Base-by-base conservation (phyloP, 2,329 filamentous ascomycete genomes). In the Arthrobotrys conoides region DNA sequence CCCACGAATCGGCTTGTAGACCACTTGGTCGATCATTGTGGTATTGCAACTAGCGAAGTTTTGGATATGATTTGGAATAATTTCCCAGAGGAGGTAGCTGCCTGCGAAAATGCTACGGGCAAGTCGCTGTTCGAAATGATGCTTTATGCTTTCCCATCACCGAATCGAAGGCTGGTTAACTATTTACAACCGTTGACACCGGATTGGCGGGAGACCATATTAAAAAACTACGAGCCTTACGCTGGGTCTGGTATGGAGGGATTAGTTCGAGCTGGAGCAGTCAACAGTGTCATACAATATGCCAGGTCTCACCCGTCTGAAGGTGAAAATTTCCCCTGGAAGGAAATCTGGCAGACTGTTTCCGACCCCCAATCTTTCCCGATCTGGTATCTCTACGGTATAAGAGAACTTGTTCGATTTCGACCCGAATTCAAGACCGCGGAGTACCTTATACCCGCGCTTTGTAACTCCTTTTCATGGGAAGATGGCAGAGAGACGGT, bases 331-430 rank as follows among this genome's bases (percentile, higher is more conserved):
- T 36, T 67, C 44, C 67, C 67, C 9, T 77, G 73, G 73, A 22
- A 71, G 12, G 53, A 77, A 3, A 67, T 77, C 6, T 77, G 59
- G 73, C 24, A 48, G 14, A 41, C 53, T 24, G 5, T 30, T 12
- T 16, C 33, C 20, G 44, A n/a, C 14, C 49, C 41, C 12, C 30
- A 16, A 22, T 2, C 9, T 24, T 9, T 4, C 12, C n/a, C 36
- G 9, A 16, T 24, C 3, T 16, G 22, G 12, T n/a, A 68, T 18
- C 30, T 14, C 2, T 5, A 10, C 0, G 10, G 10, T 10, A 41
- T 63, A 5, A 18, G 18, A 22, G n/a, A 6, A 1, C 55, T 77
- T 30, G 22, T 77, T 1, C 0, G 5, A 3, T 30, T 46, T 10
- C 41, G 53, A 24, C 59, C 67, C 1, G 61, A 77, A 9, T 63